Evolutionary conservation across 2,329 filamentous ascomycete species (phyloP).

Genomic region (Drechslerella coelobrocha): DNA sequence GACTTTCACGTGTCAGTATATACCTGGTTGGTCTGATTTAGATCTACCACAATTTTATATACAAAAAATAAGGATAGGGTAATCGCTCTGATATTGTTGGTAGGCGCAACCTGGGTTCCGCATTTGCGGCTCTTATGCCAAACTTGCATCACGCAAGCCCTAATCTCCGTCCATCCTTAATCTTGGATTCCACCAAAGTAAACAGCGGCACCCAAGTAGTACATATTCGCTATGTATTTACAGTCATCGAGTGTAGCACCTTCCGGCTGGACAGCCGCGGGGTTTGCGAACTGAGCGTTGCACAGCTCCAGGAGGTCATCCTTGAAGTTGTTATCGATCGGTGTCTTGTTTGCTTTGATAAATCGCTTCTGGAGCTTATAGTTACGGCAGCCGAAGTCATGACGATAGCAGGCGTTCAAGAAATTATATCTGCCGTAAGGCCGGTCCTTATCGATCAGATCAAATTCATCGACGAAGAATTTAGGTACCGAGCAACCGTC

Average conservation of each 20-base stretch:
- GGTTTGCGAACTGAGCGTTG: not conserved
- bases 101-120: too few species aligned
- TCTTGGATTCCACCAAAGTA: constrained; percentile 1
- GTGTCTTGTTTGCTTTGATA: constrained; percentile 56
- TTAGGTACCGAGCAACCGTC: constrained; percentile 1
- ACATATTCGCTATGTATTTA: not conserved
- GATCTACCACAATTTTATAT: too few species aligned
- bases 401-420: constrained; percentile 60
- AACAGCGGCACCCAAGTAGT: not conserved
- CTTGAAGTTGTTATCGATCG: constrained; percentile 63
- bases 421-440: not conserved
- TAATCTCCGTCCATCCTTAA: too few species aligned
- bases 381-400: constrained; percentile 67
- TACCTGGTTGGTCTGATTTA: too few species aligned
- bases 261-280: not conserved
- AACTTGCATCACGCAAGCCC: too few species aligned
- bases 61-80: too few species aligned
- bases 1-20: too few species aligned
- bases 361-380: constrained; percentile 63
- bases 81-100: too few species aligned
- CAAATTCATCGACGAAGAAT: not conserved
- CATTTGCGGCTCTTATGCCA: too few species aligned
- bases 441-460: not conserved
- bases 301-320: not conserved
- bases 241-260: not conserved